phyloP scores from a whole-genome alignment of 176 grass and related monocot species.

The Eleusine coracana region DNA sequence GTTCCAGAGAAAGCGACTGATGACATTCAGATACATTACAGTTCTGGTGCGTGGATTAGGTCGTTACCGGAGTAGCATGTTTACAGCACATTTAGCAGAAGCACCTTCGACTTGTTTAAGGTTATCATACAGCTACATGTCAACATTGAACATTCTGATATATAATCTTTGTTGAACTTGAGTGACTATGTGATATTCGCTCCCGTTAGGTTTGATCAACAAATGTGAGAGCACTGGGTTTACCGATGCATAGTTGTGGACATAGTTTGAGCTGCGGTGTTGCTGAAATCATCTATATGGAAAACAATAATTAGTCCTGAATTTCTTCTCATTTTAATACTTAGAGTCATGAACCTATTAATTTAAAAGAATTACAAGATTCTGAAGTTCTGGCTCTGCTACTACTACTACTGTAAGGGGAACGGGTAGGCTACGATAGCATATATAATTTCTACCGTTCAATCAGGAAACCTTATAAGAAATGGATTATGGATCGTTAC shows the following conservation, averaged over 20 bases:
- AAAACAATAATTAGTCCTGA: not conserved
- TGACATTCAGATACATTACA: not conserved
- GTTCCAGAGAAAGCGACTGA: slow-evolving; percentile 12
- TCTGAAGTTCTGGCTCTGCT: not conserved
- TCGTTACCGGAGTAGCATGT: slow-evolving; percentile 7
- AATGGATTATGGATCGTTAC: too few species aligned
- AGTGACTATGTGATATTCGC: not conserved
- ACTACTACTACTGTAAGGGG: too few species aligned
- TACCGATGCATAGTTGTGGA: not conserved
- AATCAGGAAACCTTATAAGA: too few species aligned
- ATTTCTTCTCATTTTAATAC: not conserved
- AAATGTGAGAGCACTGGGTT: not conserved
- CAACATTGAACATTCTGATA: not conserved
- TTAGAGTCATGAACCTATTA: not conserved
- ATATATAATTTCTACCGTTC: too few species aligned
- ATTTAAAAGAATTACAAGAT: not conserved
- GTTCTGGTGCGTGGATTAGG: not conserved
- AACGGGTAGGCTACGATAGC: too few species aligned
- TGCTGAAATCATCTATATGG: not conserved
- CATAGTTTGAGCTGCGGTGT: not conserved
- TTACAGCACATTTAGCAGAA: not conserved
- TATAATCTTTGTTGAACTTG: not conserved
- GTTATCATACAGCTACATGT: not conserved
- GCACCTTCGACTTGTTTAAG: not conserved
- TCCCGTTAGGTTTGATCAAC: not conserved